phyloP scores from a whole-genome alignment of 768 basidiomycete genomes.

The Rhizopogon rudus region DNA sequence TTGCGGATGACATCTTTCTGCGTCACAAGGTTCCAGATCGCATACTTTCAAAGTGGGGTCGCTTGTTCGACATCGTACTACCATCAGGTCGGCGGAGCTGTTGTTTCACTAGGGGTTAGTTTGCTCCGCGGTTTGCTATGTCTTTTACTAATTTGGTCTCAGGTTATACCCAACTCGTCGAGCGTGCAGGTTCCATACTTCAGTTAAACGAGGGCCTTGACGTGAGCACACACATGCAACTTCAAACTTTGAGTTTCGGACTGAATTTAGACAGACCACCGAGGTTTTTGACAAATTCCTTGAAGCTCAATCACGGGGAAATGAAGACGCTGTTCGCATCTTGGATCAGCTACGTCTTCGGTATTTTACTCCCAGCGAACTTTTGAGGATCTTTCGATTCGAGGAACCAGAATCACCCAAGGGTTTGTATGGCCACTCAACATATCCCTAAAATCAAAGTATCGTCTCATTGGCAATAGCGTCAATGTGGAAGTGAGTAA shows the following conservation, averaged over 20 bases:
- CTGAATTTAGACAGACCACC: conserved; percentile 46
- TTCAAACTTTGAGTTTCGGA: neutral
- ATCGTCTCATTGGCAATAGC: conserved; percentile 77
- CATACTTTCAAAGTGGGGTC: conserved; percentile 68
- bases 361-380: conserved; percentile 72
- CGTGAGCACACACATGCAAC: conserved; percentile 32
- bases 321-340: conserved; percentile 44
- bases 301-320: conserved; percentile 33
- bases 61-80: conserved; percentile 73
- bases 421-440: conserved; percentile 58
- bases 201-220: conserved; percentile 66
- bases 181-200: conserved; percentile 72
- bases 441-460: conserved; percentile 64
- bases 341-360: conserved; percentile 58
- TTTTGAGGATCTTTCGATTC: conserved; percentile 66
- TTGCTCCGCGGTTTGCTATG: neutral
- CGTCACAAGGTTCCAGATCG: conserved; percentile 49
- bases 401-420: conserved; percentile 13
- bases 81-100: conserved; percentile 61
- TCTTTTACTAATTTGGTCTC: neutral
- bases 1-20: conserved; percentile 12
- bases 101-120: conserved; percentile 74
- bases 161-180: conserved; percentile 77
- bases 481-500: conserved; percentile 63
- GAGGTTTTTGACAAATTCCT: conserved; percentile 53